Base-by-base conservation (phyloP, 768 basidiomycete genomes). In the Phanerodontia chrysosporium region DNA sequence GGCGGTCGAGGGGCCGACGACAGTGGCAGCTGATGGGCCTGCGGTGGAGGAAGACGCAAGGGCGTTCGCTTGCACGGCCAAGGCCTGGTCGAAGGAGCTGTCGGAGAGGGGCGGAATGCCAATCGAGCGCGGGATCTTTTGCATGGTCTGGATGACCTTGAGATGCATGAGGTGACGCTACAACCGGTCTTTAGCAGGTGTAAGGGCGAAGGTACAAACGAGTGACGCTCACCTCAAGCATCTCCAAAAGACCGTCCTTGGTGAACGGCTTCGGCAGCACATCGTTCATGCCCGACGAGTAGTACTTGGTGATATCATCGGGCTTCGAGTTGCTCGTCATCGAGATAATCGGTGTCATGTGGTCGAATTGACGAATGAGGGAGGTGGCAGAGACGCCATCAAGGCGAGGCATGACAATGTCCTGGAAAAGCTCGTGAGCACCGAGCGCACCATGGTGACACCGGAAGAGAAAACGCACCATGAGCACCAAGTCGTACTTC, bases 321-420 rank as follows among this genome's bases (percentile, higher is more conserved):
- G 95, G 94, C 66, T 92, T 90, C 56, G 91, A 92, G 72, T 95
- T 96, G 67, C 86, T 89, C 54, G 95, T 98, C 96, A 98, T 98
- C 24, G 94, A 96, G 64, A 98, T 97, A 70, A 98, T 98, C 4
- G 96, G 96, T 44, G 95, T 97, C 77, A 87, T 89, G 58, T 86
- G 85, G 75, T 98, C 95, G 69, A 98, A 98, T 74, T 95, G 92
- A 18, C 96, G 82, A 65, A 98, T 97, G 66, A 98, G 73, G 58
- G 87, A 92, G 36, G 96, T 98, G 10, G 96, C 96, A 2, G 88
- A 87, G 27, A 95, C 85, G 28, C 94, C 93, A 62, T 94, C 87
- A 65, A 92, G 75, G 70, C 90, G 89, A 2, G 90, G 87, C 90
- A 98, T 96, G 59, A 97, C 92, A 61, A 98, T 97, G 66, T 98